A percentile compares a stretch with the other conserved stretches of the same genome.
These are phyloP conservation scores for Scenedesmus sp. DNA, from an alignment of 163 green algal genomes.

Conservation along the genomic window DNA sequence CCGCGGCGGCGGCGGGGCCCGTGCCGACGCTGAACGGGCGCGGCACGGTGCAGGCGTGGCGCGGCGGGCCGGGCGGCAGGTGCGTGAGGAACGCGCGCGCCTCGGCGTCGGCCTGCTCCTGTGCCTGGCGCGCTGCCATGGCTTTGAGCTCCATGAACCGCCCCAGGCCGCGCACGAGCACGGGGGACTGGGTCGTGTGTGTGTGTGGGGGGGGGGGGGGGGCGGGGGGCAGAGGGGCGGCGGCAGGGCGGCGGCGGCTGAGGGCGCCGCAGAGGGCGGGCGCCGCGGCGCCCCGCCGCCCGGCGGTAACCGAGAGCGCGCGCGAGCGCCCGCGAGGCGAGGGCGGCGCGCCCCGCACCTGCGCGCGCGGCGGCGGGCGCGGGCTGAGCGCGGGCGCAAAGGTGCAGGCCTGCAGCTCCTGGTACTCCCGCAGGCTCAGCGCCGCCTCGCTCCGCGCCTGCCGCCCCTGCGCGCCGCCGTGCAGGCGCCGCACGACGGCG, in stretches of 20 bases:
- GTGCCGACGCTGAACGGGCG: conserved; percentile 60
- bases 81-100: conserved; percentile 52
- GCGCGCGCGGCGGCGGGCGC: no score
- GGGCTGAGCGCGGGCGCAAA: conserved; percentile 65
- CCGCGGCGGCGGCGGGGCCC: not conserved
- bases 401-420: conserved; percentile 68
- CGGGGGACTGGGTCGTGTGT: conserved; percentile 31
- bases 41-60: conserved; percentile 58
- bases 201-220: no score
- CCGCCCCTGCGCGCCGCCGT: conserved; percentile 3
- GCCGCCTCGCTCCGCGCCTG: conserved; percentile 38
- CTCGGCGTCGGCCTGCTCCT: conserved; percentile 49
- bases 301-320: no score
- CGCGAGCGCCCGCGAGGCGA: no score
- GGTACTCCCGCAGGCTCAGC: conserved; percentile 48
- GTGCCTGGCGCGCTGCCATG: conserved; percentile 48
- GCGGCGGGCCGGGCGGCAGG: not conserved
- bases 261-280: no score
- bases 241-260: no score
- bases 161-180: conserved; percentile 62
- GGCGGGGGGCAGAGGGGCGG: no score
- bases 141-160: conserved; percentile 63
- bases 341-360: no score
- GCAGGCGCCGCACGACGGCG: conserved; percentile 24
- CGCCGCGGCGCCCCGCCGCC: no score